phyloP scores from a whole-genome alignment of 2,329 filamentous ascomycete genomes.

The Xylariaceae sp. region DNA sequence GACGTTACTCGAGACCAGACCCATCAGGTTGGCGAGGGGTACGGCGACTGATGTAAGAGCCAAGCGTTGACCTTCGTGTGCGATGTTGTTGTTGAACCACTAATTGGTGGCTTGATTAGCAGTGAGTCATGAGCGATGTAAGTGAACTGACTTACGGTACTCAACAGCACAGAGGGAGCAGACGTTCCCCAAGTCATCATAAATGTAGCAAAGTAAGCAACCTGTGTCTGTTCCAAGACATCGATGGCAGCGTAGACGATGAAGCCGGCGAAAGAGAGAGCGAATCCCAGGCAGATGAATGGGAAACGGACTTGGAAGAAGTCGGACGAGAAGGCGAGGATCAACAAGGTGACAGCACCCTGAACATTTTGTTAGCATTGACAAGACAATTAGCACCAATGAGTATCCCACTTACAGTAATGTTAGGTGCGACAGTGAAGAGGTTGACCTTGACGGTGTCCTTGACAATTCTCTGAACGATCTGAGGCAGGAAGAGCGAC shows the following conservation, averaged over 20 bases:
- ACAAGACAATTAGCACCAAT: background rate
- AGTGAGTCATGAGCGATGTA: background rate
- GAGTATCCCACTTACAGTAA: slow-evolving; percentile 39
- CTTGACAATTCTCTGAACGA: slow-evolving; percentile 46
- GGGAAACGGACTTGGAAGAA: slow-evolving; percentile 61
- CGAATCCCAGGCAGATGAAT: slow-evolving; percentile 68
- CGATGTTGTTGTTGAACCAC: slow-evolving; percentile 81
- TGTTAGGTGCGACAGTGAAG: slow-evolving; percentile 76
- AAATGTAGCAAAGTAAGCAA: slow-evolving; percentile 72
- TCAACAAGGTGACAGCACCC: slow-evolving; percentile 65
- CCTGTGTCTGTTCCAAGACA: slow-evolving; percentile 52
- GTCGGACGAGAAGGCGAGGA: slow-evolving; percentile 69
- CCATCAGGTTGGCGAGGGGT: slow-evolving; percentile 72
- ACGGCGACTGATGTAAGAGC: slow-evolving; percentile 67
- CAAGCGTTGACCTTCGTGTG: slow-evolving; percentile 67
- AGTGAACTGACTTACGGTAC: slow-evolving; percentile 26
- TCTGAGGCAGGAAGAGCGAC: slow-evolving; percentile 50
- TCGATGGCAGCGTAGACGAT: slow-evolving; percentile 71
- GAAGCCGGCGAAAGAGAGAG: slow-evolving; percentile 71
- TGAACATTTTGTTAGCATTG: slow-evolving; percentile 12
- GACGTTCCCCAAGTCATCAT: slow-evolving; percentile 81
- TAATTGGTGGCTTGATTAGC: slow-evolving; percentile 2
- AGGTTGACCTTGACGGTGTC: slow-evolving; percentile 61
- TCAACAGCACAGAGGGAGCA: slow-evolving; percentile 64
- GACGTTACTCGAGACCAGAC: slow-evolving; percentile 63